Evolutionary conservation across 1,284 basidiomycete genomes (phyloP).

Genomic region (Ceratobasidium sp.): DNA sequence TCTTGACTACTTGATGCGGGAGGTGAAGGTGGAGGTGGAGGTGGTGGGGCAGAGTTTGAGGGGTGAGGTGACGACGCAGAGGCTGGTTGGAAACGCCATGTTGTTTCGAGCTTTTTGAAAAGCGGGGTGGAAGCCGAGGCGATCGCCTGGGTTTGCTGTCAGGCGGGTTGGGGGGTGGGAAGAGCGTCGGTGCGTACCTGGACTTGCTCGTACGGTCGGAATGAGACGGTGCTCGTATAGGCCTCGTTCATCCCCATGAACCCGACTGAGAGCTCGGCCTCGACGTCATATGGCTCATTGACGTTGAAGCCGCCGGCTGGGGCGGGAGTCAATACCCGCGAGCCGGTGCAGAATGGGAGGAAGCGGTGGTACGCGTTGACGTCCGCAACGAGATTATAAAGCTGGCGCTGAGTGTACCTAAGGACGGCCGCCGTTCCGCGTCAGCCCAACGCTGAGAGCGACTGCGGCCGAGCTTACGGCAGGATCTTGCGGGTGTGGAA

Average conservation of each 20-base stretch:
- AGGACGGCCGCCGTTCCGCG: constrained; percentile 49
- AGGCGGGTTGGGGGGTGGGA: neutral
- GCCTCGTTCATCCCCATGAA: constrained; percentile 90
- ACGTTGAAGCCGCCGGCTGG: constrained; percentile 53
- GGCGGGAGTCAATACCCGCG: constrained; percentile 71
- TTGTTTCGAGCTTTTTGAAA: constrained; percentile 87
- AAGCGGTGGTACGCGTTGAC: constrained; percentile 89
- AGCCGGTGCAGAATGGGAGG: constrained; percentile 89
- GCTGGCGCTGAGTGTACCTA: constrained; percentile 79
- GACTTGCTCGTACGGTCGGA: constrained; percentile 80
- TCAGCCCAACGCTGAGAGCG: constrained; percentile 43
- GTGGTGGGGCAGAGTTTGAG: constrained; percentile 49
- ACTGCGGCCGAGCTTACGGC: constrained; percentile 70
- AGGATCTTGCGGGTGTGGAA: constrained; percentile 79
- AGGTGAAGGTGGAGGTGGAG: constrained; percentile 10
- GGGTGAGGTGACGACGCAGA: constrained; percentile 63
- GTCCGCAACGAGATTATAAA: constrained; percentile 91
- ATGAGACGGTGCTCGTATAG: constrained; percentile 89
- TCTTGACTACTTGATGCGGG: constrained; percentile 29
- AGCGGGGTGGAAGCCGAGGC: constrained; percentile 86
- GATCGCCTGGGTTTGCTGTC: constrained; percentile 66
- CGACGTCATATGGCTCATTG: constrained; percentile 67
- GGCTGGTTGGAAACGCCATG: constrained; percentile 81
- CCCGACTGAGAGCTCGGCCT: constrained; percentile 90
- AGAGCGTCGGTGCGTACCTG: constrained; percentile 67